Evolutionary conservation across 2,329 filamentous ascomycete species (phyloP).

Genomic region (Tolypocladium paradoxum): DNA sequence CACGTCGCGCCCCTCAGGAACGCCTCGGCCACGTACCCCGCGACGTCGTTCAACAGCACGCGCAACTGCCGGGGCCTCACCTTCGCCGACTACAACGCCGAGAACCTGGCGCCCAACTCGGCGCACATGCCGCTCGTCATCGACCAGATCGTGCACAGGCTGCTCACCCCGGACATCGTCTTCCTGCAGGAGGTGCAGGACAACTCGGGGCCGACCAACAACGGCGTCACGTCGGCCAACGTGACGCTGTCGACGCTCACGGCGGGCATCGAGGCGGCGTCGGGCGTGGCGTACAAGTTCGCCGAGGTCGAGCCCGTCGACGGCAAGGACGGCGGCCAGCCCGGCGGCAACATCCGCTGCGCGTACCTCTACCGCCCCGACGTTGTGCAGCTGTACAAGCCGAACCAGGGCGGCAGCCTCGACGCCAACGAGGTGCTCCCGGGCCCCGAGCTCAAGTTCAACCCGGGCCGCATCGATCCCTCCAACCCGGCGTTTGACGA

Average conservation of each 20-base stretch:
- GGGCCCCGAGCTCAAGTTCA: slow-evolving; percentile 48
- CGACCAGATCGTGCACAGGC: slow-evolving; percentile 51
- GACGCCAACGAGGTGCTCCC: slow-evolving; percentile 46
- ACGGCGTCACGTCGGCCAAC: slow-evolving; percentile 46
- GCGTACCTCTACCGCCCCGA: slow-evolving; percentile 59
- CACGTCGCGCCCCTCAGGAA: slow-evolving; percentile 37
- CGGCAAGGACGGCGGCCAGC: slow-evolving; percentile 52
- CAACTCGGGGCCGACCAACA: slow-evolving; percentile 48
- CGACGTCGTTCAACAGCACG: slow-evolving; percentile 41
- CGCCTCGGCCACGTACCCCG: slow-evolving; percentile 33
- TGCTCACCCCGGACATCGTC: slow-evolving; percentile 52
- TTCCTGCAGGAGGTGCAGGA: slow-evolving; percentile 66
- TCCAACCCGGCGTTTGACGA: slow-evolving; percentile 45
- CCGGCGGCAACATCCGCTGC: slow-evolving; percentile 61
- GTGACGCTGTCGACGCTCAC: slow-evolving; percentile 46
- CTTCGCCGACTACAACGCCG: slow-evolving; percentile 58
- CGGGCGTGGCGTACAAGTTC: slow-evolving; percentile 46
- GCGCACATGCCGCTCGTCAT: slow-evolving; percentile 47
- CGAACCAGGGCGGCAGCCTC: slow-evolving; percentile 42
- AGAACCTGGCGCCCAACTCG: slow-evolving; percentile 52
- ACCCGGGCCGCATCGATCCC: slow-evolving; percentile 59
- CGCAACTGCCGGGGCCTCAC: slow-evolving; percentile 51
- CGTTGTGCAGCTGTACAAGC: slow-evolving; percentile 46
- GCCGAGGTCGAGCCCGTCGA: slow-evolving; percentile 48
- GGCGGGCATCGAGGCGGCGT: slow-evolving; percentile 36